A percentile compares a stretch with the other conserved stretches of the same genome.
Evolutionary conservation across 2,329 filamentous ascomycete species (phyloP).

Genomic region (Malbranchea zuffiana): DNA sequence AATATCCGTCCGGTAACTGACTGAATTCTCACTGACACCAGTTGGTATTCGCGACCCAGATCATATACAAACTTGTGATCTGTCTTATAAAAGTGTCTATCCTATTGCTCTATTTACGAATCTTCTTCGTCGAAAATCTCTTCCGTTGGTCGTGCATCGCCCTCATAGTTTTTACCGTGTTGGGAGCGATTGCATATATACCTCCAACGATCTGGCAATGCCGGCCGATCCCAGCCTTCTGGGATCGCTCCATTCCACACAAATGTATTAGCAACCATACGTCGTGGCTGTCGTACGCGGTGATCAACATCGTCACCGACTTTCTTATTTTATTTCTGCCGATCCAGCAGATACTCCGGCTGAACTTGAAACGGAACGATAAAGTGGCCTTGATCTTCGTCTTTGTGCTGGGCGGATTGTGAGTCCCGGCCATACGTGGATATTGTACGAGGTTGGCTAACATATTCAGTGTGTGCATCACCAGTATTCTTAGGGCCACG

Average conservation of each 20-base stretch:
- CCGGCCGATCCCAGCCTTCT: slow-evolving; percentile 17
- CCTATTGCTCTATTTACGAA: slow-evolving; percentile 44
- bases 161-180: slow-evolving; percentile 13
- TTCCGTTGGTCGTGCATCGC: slow-evolving; percentile 38
- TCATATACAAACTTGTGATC: slow-evolving; percentile 46
- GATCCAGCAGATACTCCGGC: slow-evolving; percentile 15
- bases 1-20: slow-evolving; percentile 4
- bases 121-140: slow-evolving; percentile 36
- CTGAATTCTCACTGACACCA: slow-evolving; percentile 16
- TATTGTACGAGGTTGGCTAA: too few relatives aligned
- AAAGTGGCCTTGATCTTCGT: slow-evolving; percentile 16
- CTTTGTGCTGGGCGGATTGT: slow-evolving; percentile 20
- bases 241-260: slow-evolving; percentile 16
- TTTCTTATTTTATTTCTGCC: slow-evolving; percentile 18
- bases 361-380: slow-evolving; percentile 16
- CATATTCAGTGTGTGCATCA: slow-evolving; percentile 11
- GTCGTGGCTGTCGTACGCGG: slow-evolving; percentile 18
- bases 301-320: slow-evolving; percentile 21
- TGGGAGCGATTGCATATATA: slow-evolving; percentile 16
- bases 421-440: slow-evolving; percentile 6
- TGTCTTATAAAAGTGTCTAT: slow-evolving; percentile 46
- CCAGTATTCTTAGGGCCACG: slow-evolving; percentile 23
- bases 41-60: slow-evolving; percentile 44
- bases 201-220: slow-evolving; percentile 20
- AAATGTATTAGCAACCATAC: slow-evolving; percentile 18